phyloP scores from a whole-genome alignment of 345 rosid species.

The Combretum micranthum region DNA sequence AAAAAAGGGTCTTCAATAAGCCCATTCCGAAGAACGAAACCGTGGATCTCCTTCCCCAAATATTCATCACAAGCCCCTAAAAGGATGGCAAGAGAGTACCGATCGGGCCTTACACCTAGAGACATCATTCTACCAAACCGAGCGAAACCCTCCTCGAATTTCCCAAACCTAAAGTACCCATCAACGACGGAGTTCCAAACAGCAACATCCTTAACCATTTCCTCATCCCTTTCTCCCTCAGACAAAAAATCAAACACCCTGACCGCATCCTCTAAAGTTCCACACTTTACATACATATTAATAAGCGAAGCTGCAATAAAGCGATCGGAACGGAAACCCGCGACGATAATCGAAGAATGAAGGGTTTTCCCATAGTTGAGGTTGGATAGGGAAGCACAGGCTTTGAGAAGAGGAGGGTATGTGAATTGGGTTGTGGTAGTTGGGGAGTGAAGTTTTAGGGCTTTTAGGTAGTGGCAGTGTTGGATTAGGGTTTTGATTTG shows the following conservation, averaged over 20 bases:
- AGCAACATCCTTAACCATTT: slow-evolving; percentile 33
- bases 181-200: slow-evolving; percentile 68
- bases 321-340: slow-evolving; percentile 43
- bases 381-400: slow-evolving; percentile 38
- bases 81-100: slow-evolving; percentile 49
- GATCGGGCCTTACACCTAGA: slow-evolving; percentile 57
- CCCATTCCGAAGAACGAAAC: slow-evolving; percentile 40
- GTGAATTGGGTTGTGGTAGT: slow-evolving; percentile 32
- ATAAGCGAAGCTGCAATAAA: slow-evolving; percentile 60
- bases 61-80: slow-evolving; percentile 33
- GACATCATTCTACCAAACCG: slow-evolving; percentile 49
- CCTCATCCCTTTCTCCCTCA: slow-evolving; percentile 13
- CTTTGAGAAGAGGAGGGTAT: slow-evolving; percentile 66
- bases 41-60: slow-evolving; percentile 56
- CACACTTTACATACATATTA: slow-evolving; percentile 55
- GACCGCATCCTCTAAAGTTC: slow-evolving; percentile 45
- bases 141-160: slow-evolving; percentile 30
- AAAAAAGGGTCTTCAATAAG: slow-evolving; percentile 41
- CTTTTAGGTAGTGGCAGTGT: slow-evolving; percentile 32
- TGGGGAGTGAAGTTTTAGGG: slow-evolving; percentile 46
- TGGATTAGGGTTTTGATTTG: slow-evolving; percentile 38
- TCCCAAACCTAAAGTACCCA: slow-evolving; percentile 47
- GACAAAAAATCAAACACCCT: slow-evolving; percentile 59
- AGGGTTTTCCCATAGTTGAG: slow-evolving; percentile 43
- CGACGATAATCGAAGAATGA: slow-evolving; percentile 38